Percentiles rank a stretch among this genome's conserved stretches.
phyloP scores from a whole-genome alignment of 495 filamentous ascomycete species.

The Cercophora scortea region DNA sequence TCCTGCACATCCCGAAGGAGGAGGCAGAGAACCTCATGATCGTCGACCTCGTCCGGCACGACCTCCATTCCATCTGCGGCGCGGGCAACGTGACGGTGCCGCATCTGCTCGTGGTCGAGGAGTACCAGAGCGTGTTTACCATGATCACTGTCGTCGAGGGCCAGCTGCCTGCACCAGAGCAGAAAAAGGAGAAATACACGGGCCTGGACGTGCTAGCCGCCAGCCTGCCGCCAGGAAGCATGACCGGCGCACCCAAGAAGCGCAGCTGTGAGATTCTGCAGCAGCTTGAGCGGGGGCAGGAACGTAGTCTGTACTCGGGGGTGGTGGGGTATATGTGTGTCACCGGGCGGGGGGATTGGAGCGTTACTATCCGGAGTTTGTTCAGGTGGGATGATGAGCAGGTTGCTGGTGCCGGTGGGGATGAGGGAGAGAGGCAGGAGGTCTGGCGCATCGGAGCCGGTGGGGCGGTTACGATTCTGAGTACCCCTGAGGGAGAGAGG shows the following conservation, averaged over 20 bases:
- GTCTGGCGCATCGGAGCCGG: constrained; percentile 82
- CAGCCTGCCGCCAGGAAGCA: constrained; percentile 78
- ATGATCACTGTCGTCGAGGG: constrained; percentile 85
- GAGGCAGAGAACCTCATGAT: constrained; percentile 98
- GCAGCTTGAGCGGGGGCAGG: constrained; percentile 53
- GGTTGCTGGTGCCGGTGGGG: constrained; percentile 5
- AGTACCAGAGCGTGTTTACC: constrained; percentile 81
- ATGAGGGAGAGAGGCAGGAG: constrained; percentile 26
- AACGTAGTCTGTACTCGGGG: constrained; percentile 79
- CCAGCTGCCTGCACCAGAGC: constrained; percentile 30
- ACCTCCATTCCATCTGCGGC: constrained; percentile 74
- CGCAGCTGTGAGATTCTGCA: constrained; percentile 76
- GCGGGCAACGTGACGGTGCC: constrained; percentile 56
- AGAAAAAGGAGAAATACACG: constrained; percentile 30
- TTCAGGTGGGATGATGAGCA: constrained; percentile 58
- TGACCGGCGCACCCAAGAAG: constrained; percentile 94
- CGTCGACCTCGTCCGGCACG: constrained; percentile 87
- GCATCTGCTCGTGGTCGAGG: constrained; percentile 76
- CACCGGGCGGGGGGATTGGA: constrained; percentile 78
- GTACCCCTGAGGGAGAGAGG: constrained; percentile 68
- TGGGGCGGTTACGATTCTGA: constrained; percentile 78
- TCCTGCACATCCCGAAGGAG: constrained; percentile 76
- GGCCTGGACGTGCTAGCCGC: constrained; percentile 72
- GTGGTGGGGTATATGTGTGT: constrained; percentile 85
- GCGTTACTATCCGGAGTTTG: constrained; percentile 74